Evolutionary conservation across 352 stramenopile species (phyloP).

Genomic region (Elongisporangium anandrum): DNA sequence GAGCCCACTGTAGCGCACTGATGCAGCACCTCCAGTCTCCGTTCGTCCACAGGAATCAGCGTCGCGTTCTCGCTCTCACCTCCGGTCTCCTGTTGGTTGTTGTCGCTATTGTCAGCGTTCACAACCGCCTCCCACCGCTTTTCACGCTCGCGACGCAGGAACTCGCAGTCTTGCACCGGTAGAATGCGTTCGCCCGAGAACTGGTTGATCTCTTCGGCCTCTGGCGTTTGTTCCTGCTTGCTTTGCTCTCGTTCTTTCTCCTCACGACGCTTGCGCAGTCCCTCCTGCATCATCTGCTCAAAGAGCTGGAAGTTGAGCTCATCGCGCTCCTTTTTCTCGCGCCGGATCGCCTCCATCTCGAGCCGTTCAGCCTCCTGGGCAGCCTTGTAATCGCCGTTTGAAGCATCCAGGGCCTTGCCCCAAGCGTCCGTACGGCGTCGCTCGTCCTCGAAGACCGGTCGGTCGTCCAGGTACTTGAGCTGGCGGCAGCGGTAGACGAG

Average conservation of each 20-base stretch:
- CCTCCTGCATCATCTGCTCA: slow-evolving; percentile 84
- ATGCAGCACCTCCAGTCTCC: slow-evolving; percentile 54
- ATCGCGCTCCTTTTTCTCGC: slow-evolving; percentile 86
- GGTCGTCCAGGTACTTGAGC: slow-evolving; percentile 79
- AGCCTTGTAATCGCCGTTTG: slow-evolving; percentile 69
- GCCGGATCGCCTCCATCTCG: slow-evolving; percentile 78
- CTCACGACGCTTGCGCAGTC: slow-evolving; percentile 45
- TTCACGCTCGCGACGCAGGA: slow-evolving; percentile 57
- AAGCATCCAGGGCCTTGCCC: slow-evolving; percentile 58
- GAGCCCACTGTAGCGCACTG: slow-evolving; percentile 67
- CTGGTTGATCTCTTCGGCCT: slow-evolving; percentile 40
- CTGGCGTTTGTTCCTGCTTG: slow-evolving; percentile 12
- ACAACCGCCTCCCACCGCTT: slow-evolving; percentile 64
- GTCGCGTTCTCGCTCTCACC: neutral
- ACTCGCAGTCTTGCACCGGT: slow-evolving; percentile 49
- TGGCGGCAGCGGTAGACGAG: slow-evolving; percentile 69
- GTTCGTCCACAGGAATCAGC: slow-evolving; percentile 45
- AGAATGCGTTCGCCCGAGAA: slow-evolving; percentile 77
- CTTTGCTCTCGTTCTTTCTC: slow-evolving; percentile 25
- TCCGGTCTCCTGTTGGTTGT: slow-evolving; percentile 7
- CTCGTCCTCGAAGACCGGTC: slow-evolving; percentile 86
- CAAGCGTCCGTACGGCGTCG: slow-evolving; percentile 78
- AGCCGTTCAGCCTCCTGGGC: slow-evolving; percentile 79
- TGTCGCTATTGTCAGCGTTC: slow-evolving; percentile 20
- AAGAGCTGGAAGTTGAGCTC: slow-evolving; percentile 85